A percentile compares a stretch with the other conserved stretches of the same genome.
These are phyloP conservation scores for Biancaea sappan DNA, from an alignment of 306 rosid genomes.

Conservation along the genomic window DNA sequence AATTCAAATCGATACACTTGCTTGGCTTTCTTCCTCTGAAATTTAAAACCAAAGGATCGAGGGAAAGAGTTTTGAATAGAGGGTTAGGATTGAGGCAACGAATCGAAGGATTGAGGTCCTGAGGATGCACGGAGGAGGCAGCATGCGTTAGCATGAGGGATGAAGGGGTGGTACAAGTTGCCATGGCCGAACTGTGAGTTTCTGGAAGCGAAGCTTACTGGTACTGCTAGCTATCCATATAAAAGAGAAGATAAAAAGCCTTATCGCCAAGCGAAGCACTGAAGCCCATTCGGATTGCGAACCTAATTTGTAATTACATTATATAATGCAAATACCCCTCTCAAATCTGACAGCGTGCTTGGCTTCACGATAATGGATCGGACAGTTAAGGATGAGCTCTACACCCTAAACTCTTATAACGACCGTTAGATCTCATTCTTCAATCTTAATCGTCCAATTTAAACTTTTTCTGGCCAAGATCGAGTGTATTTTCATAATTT, in stretches of 20 bases:
- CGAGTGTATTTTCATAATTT: no score
- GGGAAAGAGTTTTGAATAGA: slow-evolving; percentile 42
- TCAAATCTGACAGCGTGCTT: no score
- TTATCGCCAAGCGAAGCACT: background rate
- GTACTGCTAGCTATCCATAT: background rate
- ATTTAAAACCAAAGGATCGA: slow-evolving; percentile 47
- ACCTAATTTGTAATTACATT: no score
- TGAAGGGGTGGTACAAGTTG: slow-evolving; percentile 58
- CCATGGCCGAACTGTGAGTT: slow-evolving; percentile 47
- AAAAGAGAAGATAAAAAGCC: background rate
- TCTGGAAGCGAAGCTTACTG: background rate
- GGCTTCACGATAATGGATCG: no score
- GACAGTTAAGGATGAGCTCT: no score
- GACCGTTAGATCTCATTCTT: no score
- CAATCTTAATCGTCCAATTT: no score
- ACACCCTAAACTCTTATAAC: no score
- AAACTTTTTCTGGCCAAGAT: no score
- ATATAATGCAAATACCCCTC: no score
- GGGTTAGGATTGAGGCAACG: slow-evolving; percentile 57
- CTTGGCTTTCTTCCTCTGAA: slow-evolving; percentile 26
- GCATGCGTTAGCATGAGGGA: slow-evolving; percentile 67
- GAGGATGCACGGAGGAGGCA: slow-evolving; percentile 51
- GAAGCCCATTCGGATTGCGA: background rate
- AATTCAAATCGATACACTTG: slow-evolving; percentile 36
- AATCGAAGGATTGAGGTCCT: slow-evolving; percentile 56